Conservation (phyloP, 768 basidiomycete genomes). For the Rhizopogon rudus region DNA sequence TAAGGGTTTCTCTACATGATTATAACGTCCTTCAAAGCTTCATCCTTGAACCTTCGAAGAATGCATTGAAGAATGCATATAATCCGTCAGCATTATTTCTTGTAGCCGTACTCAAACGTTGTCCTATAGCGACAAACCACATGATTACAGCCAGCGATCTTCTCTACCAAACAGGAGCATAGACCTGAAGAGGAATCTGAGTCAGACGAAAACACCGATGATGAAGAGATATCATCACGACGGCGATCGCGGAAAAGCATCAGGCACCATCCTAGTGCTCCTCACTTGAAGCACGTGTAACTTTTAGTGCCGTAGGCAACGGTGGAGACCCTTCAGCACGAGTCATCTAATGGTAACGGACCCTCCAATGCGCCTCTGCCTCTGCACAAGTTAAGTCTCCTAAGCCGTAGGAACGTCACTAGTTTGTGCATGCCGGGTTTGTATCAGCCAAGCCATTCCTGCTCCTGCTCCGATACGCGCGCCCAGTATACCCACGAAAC, state of each 20-base stretch:
- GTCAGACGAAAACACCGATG: constrained; percentile 19
- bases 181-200: constrained; percentile 11
- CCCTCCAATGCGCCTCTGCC: constrained; percentile 1
- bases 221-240: constrained; percentile 3
- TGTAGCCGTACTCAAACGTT: neutral
- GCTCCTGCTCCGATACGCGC: constrained; percentile 1
- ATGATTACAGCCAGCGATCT: constrained; percentile 1
- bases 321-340: too few relatives aligned
- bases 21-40: neutral
- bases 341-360: neutral
- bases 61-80: neutral
- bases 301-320: too few relatives aligned
- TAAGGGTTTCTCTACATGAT: neutral
- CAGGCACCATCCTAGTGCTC: neutral
- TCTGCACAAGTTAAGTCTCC: constrained; percentile 2
- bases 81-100: neutral
- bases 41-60: neutral
- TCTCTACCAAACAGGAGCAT: neutral
- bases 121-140: constrained; percentile 1
- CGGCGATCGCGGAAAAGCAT: constrained; percentile 2
- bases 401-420: neutral
- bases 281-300: neutral
- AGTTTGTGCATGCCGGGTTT: neutral
- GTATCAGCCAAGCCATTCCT: constrained; percentile 16
- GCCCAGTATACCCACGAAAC: neutral